Evolutionary conservation across 768 basidiomycete genomes (phyloP), one percentile per base, ranked within the genome.

Genomic region (Collybia nuda): DNA sequence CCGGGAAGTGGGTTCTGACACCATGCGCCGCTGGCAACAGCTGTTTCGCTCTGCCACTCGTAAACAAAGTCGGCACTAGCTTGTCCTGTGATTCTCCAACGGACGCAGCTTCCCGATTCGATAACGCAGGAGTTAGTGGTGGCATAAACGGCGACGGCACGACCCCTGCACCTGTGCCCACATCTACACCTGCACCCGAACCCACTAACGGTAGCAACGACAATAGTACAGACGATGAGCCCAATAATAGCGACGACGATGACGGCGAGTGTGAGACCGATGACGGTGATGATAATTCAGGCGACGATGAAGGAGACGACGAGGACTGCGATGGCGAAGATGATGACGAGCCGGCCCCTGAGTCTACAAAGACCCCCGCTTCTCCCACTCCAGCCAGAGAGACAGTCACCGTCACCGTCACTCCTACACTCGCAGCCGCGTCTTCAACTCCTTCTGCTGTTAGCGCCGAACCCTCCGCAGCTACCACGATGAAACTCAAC

Each of bases 11-110:
- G 71, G 50, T 48, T 1, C 18, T 75, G 23, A 67, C 65, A 0
- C 58, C 62, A 1, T 81, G 80, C 57, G 24, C 65, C 2, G 45
- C 47, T 19, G 65, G 59, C 5, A 64, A 70, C 12, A 60, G 56
- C n/a, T 82, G 82, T 54, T 67, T 70, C 26, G 78, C 79, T 0
- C 64, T 82, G 18, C 81, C 82, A 2, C 63, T 78, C 28, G 70
- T 80, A 46, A 75, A 74, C 58, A 68, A 70, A 36, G 51, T 70
- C 9, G 81, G 82, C 2, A 74, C 74, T 1, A 69, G 67, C 17
- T 53, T 81, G 23, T 60, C 64, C 17, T 84, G 81, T 57, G 74
- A 74, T 24, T 70, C 66, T 1, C 40, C 61, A 26, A 56, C 46
- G 5, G 79, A 77, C 48, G 73, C 77, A 2, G 21, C 57, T n/a